A percentile compares a stretch with the other conserved stretches of the same genome.
These are phyloP conservation scores for Staphylotrichum tortipilum DNA, from an alignment of 495 filamentous ascomycete genomes.

Conservation along the genomic window DNA sequence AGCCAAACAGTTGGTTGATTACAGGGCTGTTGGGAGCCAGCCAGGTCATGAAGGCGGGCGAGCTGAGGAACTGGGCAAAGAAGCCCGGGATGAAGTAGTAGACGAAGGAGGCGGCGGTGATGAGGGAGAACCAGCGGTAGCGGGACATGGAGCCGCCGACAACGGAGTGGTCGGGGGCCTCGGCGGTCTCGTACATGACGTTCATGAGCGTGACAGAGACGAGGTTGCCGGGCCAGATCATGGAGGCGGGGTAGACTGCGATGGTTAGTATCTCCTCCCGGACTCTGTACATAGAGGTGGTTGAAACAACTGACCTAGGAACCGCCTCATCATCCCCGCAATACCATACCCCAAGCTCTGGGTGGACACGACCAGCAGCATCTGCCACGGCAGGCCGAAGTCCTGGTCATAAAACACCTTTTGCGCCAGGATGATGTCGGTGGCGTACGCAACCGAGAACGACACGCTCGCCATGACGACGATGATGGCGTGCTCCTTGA, in stretches of 20 bases:
- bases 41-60: constrained; percentile 57
- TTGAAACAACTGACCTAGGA: constrained; percentile 29
- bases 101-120: constrained; percentile 43
- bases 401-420: constrained; percentile 58
- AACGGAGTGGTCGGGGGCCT: constrained; percentile 36
- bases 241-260: constrained; percentile 53
- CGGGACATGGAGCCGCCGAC: constrained; percentile 50
- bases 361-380: constrained; percentile 61
- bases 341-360: constrained; percentile 69
- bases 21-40: constrained; percentile 52
- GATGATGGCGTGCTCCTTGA: constrained; percentile 73
- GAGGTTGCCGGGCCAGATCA: constrained; percentile 67
- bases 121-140: constrained; percentile 48
- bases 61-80: constrained; percentile 48
- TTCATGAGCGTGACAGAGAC: constrained; percentile 59
- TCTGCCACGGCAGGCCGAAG: constrained; percentile 58
- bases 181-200: constrained; percentile 57
- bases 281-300: no score
- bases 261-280: neutral
- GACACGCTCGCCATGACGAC: constrained; percentile 61
- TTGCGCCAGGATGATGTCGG: constrained; percentile 60
- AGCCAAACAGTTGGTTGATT: constrained; percentile 63
- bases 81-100: constrained; percentile 56
- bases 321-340: constrained; percentile 53
- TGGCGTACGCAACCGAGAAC: constrained; percentile 58